Percentiles rank a stretch among this genome's conserved stretches.
Conservation (phyloP, 495 filamentous ascomycete species). For the Cladorrhinum samala region DNA sequence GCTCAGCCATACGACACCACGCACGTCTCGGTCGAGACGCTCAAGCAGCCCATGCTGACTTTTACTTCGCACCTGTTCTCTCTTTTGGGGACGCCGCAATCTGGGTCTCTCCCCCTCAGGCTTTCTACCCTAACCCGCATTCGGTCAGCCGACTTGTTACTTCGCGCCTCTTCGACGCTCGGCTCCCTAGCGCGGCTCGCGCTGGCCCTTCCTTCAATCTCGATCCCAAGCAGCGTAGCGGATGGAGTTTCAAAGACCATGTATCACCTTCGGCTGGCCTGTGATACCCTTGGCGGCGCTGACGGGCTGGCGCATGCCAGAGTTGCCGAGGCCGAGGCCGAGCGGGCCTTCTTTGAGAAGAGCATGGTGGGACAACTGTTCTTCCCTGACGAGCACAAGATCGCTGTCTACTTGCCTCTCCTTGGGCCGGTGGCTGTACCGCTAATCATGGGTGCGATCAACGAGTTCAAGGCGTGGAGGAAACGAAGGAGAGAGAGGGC, state of each 20-base stretch:
- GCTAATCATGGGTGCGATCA: constrained; percentile 71
- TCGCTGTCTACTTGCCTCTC: constrained; percentile 92
- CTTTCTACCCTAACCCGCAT: constrained; percentile 78
- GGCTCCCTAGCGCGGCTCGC: constrained; percentile 87
- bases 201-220: constrained; percentile 78
- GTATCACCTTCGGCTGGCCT: constrained; percentile 66
- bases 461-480: constrained; percentile 62
- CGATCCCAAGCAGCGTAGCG: constrained; percentile 81
- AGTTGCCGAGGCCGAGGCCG: constrained; percentile 81
- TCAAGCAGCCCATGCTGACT: constrained; percentile 74
- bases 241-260: constrained; percentile 78
- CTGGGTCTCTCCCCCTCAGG: constrained; percentile 73
- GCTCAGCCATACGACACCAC: constrained; percentile 49
- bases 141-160: constrained; percentile 75
- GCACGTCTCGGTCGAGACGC: constrained; percentile 40
- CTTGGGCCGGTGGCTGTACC: constrained; percentile 91
- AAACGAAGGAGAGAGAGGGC: constrained; percentile 34
- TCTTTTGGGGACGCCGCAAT: constrained; percentile 77
- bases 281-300: constrained; percentile 58
- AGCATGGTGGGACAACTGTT: constrained; percentile 97
- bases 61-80: constrained; percentile 91
- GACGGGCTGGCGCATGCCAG: constrained; percentile 66
- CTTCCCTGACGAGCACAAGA: constrained; percentile 98
- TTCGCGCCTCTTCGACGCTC: constrained; percentile 88
- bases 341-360: constrained; percentile 96